Percentiles rank a stretch among this genome's conserved stretches.
phyloP scores from a whole-genome alignment of 2,329 filamentous ascomycete genomes.

The Fusarium buxicola region DNA sequence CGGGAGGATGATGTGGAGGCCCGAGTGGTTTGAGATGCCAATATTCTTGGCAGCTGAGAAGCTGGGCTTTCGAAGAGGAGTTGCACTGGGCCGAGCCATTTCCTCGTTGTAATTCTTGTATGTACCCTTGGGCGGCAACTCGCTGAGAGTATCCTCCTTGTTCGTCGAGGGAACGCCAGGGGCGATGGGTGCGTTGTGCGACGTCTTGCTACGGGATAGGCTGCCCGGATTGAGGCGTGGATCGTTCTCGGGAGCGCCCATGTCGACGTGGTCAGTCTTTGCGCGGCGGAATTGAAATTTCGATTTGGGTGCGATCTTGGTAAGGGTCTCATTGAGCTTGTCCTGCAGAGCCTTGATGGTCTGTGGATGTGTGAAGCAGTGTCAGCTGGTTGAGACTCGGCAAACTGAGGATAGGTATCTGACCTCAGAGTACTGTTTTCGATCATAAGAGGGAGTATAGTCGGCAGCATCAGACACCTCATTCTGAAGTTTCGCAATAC shows the following conservation, averaged over 20 bases:
- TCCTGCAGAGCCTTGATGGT: slow-evolving; percentile 84
- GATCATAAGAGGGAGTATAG: slow-evolving; percentile 89
- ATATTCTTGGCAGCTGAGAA: slow-evolving; percentile 73
- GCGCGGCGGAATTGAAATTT: slow-evolving; percentile 82
- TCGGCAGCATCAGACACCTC: slow-evolving; percentile 86
- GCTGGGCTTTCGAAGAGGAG: slow-evolving; percentile 67
- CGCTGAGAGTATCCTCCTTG: slow-evolving; percentile 29
- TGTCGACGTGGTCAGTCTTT: slow-evolving; percentile 53
- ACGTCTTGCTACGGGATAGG: slow-evolving; percentile 45
- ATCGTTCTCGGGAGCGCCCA: slow-evolving; percentile 58
- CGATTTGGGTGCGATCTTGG: slow-evolving; percentile 76
- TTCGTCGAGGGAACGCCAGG: slow-evolving; percentile 11
- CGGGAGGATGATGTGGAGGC: slow-evolving; percentile 82
- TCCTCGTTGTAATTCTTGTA: slow-evolving; percentile 68
- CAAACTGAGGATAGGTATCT: slow-evolving; percentile 4
- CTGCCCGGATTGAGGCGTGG: slow-evolving; percentile 55
- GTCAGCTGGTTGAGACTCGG: slow-evolving; percentile 2
- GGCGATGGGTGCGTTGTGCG: slow-evolving; percentile 30
- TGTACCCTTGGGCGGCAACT: slow-evolving; percentile 48
- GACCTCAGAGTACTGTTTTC: slow-evolving; percentile 85
- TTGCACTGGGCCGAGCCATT: slow-evolving; percentile 55
- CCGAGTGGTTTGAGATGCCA: slow-evolving; percentile 73
- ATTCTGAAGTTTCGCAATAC: slow-evolving; percentile 83
- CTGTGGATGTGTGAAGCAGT: slow-evolving; percentile 53
- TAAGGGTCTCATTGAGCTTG: slow-evolving; percentile 77